Percentiles rank a stretch among this genome's conserved stretches.
phyloP scores from a whole-genome alignment of 495 filamentous ascomycete genomes.

The Tuber brumale region DNA sequence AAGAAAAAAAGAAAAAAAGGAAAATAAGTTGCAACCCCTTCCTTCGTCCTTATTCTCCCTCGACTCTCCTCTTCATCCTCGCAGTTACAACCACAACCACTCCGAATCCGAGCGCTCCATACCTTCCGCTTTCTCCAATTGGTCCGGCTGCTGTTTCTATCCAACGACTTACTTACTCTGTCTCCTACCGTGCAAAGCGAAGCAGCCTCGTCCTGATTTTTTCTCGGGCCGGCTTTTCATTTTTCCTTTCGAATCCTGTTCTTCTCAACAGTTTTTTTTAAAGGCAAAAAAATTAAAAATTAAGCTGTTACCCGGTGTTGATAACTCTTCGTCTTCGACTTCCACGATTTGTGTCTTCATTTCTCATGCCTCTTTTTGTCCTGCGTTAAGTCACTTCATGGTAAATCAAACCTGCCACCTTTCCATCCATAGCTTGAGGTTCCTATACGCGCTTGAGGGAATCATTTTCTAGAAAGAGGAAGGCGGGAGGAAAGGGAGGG shows the following conservation, averaged over 20 bases:
- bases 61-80: conserved; percentile 2
- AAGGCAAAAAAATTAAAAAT: not conserved
- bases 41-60: conserved; percentile 2
- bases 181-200: not conserved
- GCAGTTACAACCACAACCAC: not conserved
- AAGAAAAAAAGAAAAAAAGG: not conserved
- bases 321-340: conserved; percentile 21
- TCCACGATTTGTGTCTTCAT: conserved; percentile 24
- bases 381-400: conserved; percentile 39
- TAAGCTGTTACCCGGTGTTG: conserved; percentile 31
- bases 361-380: conserved; percentile 39
- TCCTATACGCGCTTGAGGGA: not conserved
- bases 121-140: not conserved
- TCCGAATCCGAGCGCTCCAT: not conserved
- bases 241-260: not conserved
- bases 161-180: conserved; percentile 13
- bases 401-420: conserved; percentile 11
- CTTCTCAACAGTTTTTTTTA: not conserved
- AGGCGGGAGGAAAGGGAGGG: not conserved
- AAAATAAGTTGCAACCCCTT: conserved; percentile 6
- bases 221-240: not conserved
- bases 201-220: not conserved
- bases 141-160: not conserved
- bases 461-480: not conserved
- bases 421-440: not conserved